phyloP scores from a whole-genome alignment of 1,284 basidiomycete species.

The Gomphus bonarii region DNA sequence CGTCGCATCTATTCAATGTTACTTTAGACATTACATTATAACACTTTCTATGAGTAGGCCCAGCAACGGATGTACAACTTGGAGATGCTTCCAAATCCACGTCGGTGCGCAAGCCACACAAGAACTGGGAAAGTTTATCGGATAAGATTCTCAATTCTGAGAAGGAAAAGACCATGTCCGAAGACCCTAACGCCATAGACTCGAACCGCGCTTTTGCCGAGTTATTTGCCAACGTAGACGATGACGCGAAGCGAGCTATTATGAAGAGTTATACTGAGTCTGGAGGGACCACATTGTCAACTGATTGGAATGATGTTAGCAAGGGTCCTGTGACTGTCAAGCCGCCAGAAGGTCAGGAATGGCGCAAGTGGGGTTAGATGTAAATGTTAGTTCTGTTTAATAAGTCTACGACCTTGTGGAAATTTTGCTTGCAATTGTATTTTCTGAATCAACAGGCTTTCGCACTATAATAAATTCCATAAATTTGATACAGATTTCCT shows the following conservation, averaged over 20 bases:
- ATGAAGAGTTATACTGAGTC: conserved; percentile 92
- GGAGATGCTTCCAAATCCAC: not conserved
- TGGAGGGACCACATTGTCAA: conserved; percentile 86
- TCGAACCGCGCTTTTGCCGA: conserved; percentile 70
- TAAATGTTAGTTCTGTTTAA: no score
- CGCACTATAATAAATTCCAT: not conserved
- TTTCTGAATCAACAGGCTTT: not conserved
- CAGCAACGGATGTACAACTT: conserved; percentile 19
- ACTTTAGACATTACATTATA: not conserved
- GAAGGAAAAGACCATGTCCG: conserved; percentile 48
- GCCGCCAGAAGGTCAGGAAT: conserved; percentile 74
- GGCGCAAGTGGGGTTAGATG: conserved; percentile 62
- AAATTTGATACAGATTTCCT: not conserved
- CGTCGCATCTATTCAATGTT: conserved; percentile 8
- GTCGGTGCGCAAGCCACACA: conserved; percentile 24
- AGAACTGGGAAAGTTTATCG: conserved; percentile 77
- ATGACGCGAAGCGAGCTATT: conserved; percentile 86
- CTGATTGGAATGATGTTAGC: conserved; percentile 84
- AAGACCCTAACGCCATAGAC: conserved; percentile 69
- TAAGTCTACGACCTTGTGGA: no score
- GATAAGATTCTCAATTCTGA: conserved; percentile 51
- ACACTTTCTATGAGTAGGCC: conserved; percentile 11
- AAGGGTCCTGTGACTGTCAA: conserved; percentile 62
- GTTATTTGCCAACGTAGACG: conserved; percentile 79
- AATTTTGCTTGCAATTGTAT: not conserved